These are phyloP conservation scores for Diaporthe citriasiana DNA, from an alignment of 2,329 filamentous ascomycete species.

Conservation along the genomic window DNA sequence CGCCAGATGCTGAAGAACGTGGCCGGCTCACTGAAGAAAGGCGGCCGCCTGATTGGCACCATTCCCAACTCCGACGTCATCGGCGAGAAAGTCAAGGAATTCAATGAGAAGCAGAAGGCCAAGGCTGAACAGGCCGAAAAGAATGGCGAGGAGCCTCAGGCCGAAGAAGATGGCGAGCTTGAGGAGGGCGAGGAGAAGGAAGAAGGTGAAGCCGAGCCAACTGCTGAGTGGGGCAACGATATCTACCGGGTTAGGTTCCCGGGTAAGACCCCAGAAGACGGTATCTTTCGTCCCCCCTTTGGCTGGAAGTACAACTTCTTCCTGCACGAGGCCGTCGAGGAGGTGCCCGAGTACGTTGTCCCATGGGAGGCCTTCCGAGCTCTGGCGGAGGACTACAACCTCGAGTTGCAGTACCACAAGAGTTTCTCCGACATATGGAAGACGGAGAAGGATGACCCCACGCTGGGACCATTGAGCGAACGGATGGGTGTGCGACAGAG, in stretches of 20 bases:
- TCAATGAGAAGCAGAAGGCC: conserved; percentile 72
- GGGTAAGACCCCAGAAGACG: conserved; percentile 84
- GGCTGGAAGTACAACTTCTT: conserved; percentile 99
- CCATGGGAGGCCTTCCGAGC: conserved; percentile 98
- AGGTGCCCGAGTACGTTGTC: conserved; percentile 96
- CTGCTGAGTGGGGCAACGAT: conserved; percentile 90
- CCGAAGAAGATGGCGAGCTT: conserved; percentile 59
- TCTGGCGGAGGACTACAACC: conserved; percentile 94
- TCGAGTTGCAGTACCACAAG: conserved; percentile 95
- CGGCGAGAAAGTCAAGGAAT: conserved; percentile 80
- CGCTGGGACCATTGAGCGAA: conserved; percentile 87
- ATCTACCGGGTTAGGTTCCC: conserved; percentile 95
- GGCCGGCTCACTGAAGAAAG: conserved; percentile 89
- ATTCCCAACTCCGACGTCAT: conserved; percentile 98
- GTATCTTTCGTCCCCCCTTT: conserved; percentile 92
- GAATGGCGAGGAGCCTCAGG: conserved; percentile 54
- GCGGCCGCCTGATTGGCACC: conserved; percentile 92
- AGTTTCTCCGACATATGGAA: conserved; percentile 93
- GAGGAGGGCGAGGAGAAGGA: conserved; percentile 64
- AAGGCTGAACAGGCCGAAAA: conserved; percentile 53
- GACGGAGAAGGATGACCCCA: conserved; percentile 86
- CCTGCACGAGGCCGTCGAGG: conserved; percentile 94
- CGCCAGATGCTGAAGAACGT: conserved; percentile 95
- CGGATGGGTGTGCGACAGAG: conserved; percentile 93
- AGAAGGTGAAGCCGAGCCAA: conserved; percentile 74